Evolutionary conservation across 805 yeast genomes (phyloP), one percentile per base, ranked within the genome.

Genomic region (Diddensiella santjacobensis): DNA sequence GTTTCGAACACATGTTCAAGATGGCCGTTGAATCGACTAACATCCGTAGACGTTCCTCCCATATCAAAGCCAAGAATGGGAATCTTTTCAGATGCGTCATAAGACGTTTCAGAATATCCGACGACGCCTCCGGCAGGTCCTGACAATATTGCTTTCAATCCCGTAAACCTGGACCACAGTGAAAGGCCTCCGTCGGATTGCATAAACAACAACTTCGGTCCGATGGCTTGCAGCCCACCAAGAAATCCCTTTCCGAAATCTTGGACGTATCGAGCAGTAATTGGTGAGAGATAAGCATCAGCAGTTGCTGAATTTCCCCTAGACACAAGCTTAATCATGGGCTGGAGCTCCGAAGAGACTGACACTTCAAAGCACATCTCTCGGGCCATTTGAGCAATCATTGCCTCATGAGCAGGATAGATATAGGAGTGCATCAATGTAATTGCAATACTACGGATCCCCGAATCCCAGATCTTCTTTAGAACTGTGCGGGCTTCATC

Each of bases 41-140:
- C 89, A 67, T 87, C 95, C 1, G 95, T 86, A 1, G 90, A 83
- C 1, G 95, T 86, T 42, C 95, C 95, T 44, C 95, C 95, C 89
- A 86, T 84, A 64, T 86, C 95, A 56, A 86, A 84, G 0, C 93
- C 93, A 50, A 86, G 77, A 40, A 84, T 71, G 0, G 95, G 89
- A 26, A 13, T 26, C 13, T 13, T 26, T 26, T 26, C 31, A 52
- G 79, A 73, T 4, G 18, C 20, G 43, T 69, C 71, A 61, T 74
- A 87, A 54, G 95, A 86, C 0, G 97, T 89, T 42, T 79, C 74
- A 0, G 96, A 86, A 57, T 80, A 85, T 0, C 97, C 98, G 30
- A 90, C 96, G 50, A 90, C 95, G 42, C 98, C 98, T 35, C 97
- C 98, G 5, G 97, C 98, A 1, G 98, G 98, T 2, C 98, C 98